phyloP scores from a whole-genome alignment of 768 basidiomycete species.

The Porpolomopsis calyptriformis region DNA sequence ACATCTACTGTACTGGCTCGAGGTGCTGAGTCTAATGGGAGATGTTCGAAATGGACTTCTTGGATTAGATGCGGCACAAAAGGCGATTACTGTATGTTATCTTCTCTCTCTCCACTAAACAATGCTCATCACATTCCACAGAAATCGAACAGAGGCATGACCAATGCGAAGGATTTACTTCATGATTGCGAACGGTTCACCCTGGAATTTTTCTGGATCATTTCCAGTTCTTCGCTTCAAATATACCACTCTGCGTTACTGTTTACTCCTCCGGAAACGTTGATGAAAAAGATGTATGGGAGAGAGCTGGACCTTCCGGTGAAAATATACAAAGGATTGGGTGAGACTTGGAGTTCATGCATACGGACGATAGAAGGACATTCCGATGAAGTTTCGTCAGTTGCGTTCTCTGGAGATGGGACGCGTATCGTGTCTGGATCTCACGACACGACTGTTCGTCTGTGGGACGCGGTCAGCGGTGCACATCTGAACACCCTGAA shows the following conservation, averaged over 20 bases:
- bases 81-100: neutral
- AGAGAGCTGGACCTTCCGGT: neutral
- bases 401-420: neutral
- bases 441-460: neutral
- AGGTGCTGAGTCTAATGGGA: neutral
- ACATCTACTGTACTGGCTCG: neutral
- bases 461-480: neutral
- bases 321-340: neutral
- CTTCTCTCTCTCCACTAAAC: neutral
- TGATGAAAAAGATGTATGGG: neutral
- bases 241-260: neutral
- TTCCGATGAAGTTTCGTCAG: neutral
- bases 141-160: neutral
- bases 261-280: neutral
- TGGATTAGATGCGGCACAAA: neutral
- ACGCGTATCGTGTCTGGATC: neutral
- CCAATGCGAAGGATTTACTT: neutral
- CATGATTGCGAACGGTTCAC: slow-evolving; percentile 1
- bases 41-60: neutral
- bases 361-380: neutral
- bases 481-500: neutral
- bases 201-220: neutral
- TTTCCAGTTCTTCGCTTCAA: neutral
- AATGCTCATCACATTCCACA: neutral
- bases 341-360: neutral